Conservation (phyloP, 2,329 filamentous ascomycete species). For the Gremmenia infestans region DNA sequence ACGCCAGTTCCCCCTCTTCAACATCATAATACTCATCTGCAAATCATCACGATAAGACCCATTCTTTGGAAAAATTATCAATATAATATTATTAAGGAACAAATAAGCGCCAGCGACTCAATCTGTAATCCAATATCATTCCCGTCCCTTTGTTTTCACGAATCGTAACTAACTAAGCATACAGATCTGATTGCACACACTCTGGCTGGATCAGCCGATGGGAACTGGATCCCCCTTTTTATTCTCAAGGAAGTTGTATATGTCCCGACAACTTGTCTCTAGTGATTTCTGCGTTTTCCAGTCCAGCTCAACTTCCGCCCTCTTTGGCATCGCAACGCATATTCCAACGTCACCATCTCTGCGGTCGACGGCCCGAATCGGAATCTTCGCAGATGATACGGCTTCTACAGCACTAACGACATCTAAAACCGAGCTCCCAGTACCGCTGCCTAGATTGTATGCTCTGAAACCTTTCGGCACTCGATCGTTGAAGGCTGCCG, state of each 20-base stretch:
- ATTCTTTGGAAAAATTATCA: too few relatives aligned
- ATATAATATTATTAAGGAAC: too few relatives aligned
- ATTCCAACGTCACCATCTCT: constrained; percentile 38
- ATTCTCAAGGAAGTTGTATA: constrained; percentile 10
- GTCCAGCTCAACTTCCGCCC: constrained; percentile 36
- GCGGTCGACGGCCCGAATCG: constrained; percentile 31
- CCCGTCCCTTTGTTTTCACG: too few relatives aligned
- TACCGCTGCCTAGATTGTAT: constrained; percentile 42
- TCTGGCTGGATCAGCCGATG: background rate
- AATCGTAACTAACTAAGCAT: background rate
- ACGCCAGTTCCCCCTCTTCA: too few relatives aligned
- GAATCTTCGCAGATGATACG: constrained; percentile 33
- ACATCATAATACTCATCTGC: too few relatives aligned
- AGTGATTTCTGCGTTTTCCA: constrained; percentile 31
- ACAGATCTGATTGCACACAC: background rate
- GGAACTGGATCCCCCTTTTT: background rate
- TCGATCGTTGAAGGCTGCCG: constrained; percentile 31
- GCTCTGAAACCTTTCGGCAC: constrained; percentile 36
- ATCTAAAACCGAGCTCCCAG: constrained; percentile 39
- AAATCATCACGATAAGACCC: too few relatives aligned
- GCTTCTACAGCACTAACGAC: constrained; percentile 35
- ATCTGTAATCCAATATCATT: too few relatives aligned
- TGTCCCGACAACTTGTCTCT: constrained; percentile 8
- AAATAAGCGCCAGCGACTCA: too few relatives aligned
- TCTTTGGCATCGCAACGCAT: constrained; percentile 37